phyloP scores from a whole-genome alignment of 1,284 basidiomycete species.

The Cryptococcus amylolentus region DNA sequence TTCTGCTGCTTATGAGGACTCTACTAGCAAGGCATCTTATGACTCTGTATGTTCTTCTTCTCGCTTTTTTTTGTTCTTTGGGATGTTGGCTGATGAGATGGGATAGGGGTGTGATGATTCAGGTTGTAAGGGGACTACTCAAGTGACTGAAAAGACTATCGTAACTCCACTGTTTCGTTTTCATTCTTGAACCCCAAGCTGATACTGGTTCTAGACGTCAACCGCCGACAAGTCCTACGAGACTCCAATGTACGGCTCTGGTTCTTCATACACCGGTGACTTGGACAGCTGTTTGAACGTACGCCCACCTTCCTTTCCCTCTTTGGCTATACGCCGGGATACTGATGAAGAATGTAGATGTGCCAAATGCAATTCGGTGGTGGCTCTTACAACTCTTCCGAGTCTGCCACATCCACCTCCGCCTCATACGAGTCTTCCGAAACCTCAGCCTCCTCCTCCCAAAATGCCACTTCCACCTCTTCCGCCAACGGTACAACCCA shows the following conservation, averaged over 20 bases:
- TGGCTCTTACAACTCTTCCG: not conserved
- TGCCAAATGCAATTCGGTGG: slow-evolving; percentile 26
- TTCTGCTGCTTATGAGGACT: not conserved
- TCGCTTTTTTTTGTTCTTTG: not conserved
- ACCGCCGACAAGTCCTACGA: not conserved
- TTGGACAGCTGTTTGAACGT: slow-evolving; percentile 20
- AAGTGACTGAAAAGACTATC: slow-evolving; percentile 6
- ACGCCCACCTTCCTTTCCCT: not conserved
- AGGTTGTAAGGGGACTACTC: slow-evolving; percentile 3
- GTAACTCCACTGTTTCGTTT: not conserved
- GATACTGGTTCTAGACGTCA: not conserved
- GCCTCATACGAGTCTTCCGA: not conserved
- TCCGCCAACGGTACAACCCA: slow-evolving; percentile 14
- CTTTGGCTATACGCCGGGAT: too few species aligned
- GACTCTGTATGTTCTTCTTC: not conserved
- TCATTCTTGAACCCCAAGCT: not conserved
- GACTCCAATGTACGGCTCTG: slow-evolving; percentile 18
- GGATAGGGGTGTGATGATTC: not conserved
- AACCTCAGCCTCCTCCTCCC: not conserved
- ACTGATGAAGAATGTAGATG: slow-evolving; percentile 5
- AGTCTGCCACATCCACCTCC: not conserved
- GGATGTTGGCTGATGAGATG: not conserved
- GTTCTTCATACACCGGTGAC: slow-evolving; percentile 10
- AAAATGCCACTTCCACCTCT: not conserved
- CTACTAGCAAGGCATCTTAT: not conserved